Evolutionary conservation across 163 green algal species (phyloP).

Genomic region (Prototheca stagnorum): DNA sequence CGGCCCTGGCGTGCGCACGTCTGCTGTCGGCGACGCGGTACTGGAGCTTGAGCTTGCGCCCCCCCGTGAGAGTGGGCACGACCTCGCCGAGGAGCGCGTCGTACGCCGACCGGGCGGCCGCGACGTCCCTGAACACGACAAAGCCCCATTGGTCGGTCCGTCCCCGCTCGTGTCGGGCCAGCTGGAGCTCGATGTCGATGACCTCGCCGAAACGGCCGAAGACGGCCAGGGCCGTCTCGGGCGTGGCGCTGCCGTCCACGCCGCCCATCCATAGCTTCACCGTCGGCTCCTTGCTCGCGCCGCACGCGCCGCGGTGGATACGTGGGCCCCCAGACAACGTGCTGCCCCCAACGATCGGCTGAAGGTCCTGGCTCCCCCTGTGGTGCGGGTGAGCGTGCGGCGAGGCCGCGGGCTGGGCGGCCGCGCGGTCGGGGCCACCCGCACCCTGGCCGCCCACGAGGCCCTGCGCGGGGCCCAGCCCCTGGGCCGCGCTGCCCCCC

Average conservation of each 20-base stretch:
- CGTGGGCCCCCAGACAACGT: not conserved
- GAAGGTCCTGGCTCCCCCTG: no score
- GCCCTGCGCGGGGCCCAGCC: no score
- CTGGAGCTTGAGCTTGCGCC: conserved; percentile 14
- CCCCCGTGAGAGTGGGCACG: conserved; percentile 12
- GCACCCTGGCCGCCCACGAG: no score
- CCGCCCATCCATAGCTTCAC: conserved; percentile 17
- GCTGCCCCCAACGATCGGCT: no score
- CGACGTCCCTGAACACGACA: conserved; percentile 9
- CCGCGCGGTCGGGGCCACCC: no score
- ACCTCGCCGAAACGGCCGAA: conserved; percentile 11
- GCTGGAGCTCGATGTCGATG: conserved; percentile 14
- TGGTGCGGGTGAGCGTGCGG: no score
- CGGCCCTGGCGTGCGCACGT: no score
- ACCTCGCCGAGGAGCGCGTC: conserved; percentile 9
- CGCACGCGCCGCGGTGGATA: not conserved
- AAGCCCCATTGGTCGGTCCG: conserved; percentile 16
- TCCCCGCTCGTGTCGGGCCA: conserved; percentile 9
- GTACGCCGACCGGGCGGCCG: conserved; percentile 3
- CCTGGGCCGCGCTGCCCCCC: no score
- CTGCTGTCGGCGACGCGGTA: conserved; percentile 6
- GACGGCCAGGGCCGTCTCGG: conserved; percentile 1
- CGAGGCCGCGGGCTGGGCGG: no score
- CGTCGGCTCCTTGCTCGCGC: conserved; percentile 6
- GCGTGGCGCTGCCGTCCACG: conserved; percentile 7